Conservation (phyloP, 371 early-diverging fungal species). For the Synchytrium microbalum region DNA sequence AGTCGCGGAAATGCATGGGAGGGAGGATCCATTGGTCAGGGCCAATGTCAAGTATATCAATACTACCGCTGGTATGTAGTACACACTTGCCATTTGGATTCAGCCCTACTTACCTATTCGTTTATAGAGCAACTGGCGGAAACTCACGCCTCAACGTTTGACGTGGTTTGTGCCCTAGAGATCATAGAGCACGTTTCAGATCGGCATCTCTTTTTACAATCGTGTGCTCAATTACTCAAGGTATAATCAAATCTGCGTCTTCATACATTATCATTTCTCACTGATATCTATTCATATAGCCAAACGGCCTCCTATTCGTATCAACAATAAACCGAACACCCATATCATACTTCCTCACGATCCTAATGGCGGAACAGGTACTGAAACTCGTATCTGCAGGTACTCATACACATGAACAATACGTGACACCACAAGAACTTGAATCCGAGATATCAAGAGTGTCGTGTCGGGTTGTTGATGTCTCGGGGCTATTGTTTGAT, state of each 20-base stretch:
- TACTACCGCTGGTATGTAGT: constrained; percentile 55
- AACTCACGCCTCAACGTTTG: constrained; percentile 52
- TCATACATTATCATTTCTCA: background rate
- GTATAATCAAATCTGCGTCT: constrained; percentile 14
- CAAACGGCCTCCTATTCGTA: constrained; percentile 66
- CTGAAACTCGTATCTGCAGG: constrained; percentile 72
- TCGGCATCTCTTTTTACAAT: constrained; percentile 59
- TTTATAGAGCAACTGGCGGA: constrained; percentile 49
- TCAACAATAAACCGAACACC: constrained; percentile 90
- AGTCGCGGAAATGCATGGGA: constrained; percentile 69
- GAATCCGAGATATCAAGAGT: background rate
- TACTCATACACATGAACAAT: constrained; percentile 84
- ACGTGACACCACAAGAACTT: constrained; percentile 62
- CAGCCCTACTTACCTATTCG: constrained; percentile 4
- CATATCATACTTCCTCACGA: constrained; percentile 63
- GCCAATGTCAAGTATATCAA: constrained; percentile 59
- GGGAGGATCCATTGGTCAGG: constrained; percentile 28
- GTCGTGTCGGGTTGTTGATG: background rate
- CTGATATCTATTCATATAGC: constrained; percentile 27
- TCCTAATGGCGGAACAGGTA: constrained; percentile 77
- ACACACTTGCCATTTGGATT: background rate
- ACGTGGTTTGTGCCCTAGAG: constrained; percentile 80
- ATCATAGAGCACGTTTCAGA: constrained; percentile 89
- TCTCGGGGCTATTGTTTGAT: background rate
- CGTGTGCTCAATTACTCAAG: constrained; percentile 55